phyloP scores from a whole-genome alignment of 2,329 filamentous ascomycete species.

The Xylariaceae sp. region DNA sequence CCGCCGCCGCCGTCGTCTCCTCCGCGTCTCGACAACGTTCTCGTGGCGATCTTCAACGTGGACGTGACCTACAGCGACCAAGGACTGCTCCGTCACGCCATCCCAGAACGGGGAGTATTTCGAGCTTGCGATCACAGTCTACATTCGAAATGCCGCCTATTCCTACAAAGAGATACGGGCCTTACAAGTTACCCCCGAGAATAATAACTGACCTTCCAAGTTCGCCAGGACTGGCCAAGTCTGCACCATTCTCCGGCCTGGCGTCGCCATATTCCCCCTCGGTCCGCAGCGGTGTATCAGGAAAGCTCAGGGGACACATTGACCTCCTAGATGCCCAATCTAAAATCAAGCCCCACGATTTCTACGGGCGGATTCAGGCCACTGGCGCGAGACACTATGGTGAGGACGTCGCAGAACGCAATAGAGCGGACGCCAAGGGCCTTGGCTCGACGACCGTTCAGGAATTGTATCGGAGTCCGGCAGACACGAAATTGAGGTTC shows the following conservation, averaged over 20 bases:
- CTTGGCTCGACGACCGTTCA: constrained; percentile 33
- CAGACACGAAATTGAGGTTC: constrained; percentile 2
- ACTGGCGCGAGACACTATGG: constrained; percentile 50
- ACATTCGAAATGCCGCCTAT: constrained; percentile 10
- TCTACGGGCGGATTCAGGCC: constrained; percentile 44
- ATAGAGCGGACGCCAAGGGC: constrained; percentile 37
- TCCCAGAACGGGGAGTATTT: constrained; percentile 15
- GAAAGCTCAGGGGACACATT: constrained; percentile 34
- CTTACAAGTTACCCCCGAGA: constrained; percentile 27
- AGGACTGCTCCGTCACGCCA: constrained; percentile 32
- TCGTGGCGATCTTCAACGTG: constrained; percentile 25
- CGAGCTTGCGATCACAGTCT: constrained; percentile 11
- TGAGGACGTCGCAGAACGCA: constrained; percentile 61
- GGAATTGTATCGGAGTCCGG: constrained; percentile 32
- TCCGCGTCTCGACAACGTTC: constrained; percentile 22
- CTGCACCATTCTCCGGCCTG: constrained; percentile 22
- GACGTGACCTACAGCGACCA: constrained; percentile 32
- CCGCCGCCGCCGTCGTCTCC: constrained; percentile 23
- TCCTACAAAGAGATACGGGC: constrained; percentile 25
- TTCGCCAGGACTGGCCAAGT: constrained; percentile 12
- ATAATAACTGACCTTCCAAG: constrained; percentile 12
- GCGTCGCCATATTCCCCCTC: constrained; percentile 31
- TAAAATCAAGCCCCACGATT: constrained; percentile 44
- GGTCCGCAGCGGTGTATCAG: constrained; percentile 29
- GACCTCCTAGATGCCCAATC: constrained; percentile 56